A percentile compares a stretch with the other conserved stretches of the same genome.
These are phyloP conservation scores for Xylaria scruposa DNA, from an alignment of 495 filamentous ascomycete species.

Conservation along the genomic window DNA sequence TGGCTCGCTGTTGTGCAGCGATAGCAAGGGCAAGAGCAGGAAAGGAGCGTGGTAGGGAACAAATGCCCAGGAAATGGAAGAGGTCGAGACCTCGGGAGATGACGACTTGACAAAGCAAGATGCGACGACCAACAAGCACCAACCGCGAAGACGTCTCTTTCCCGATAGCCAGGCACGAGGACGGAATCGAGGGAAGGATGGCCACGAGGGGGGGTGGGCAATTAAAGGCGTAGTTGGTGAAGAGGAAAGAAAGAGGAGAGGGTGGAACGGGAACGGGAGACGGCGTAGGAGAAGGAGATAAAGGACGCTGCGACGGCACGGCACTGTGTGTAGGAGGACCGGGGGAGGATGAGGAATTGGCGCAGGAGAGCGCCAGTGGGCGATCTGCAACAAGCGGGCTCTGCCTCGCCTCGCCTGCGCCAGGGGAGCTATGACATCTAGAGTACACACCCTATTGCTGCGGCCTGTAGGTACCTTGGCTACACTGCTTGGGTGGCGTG, in stretches of 20 bases:
- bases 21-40: background rate
- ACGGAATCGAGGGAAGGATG: slow-evolving; percentile 14
- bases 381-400: slow-evolving; percentile 1
- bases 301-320: slow-evolving; percentile 2
- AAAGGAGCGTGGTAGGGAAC: slow-evolving; percentile 31
- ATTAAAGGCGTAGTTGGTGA: slow-evolving; percentile 20
- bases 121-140: slow-evolving; percentile 6
- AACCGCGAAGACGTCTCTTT: slow-evolving; percentile 21
- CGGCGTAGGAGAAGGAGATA: slow-evolving; percentile 15
- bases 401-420: background rate
- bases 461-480: background rate
- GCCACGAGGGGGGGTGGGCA: background rate
- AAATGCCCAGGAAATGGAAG: slow-evolving; percentile 18
- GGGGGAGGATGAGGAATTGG: slow-evolving; percentile 15
- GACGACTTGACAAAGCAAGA: slow-evolving; percentile 3
- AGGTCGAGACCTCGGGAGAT: slow-evolving; percentile 13
- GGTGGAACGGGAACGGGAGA: slow-evolving; percentile 1
- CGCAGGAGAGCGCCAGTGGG: background rate
- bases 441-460: background rate
- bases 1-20: background rate
- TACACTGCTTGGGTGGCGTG: background rate
- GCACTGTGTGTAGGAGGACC: background rate
- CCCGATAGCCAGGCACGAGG: slow-evolving; percentile 6
- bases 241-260: slow-evolving; percentile 10
- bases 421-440: background rate